Evolutionary conservation across 257 asterid genomes (phyloP), one percentile per base, ranked within the genome.

Genomic region (Catharanthus roseus): DNA sequence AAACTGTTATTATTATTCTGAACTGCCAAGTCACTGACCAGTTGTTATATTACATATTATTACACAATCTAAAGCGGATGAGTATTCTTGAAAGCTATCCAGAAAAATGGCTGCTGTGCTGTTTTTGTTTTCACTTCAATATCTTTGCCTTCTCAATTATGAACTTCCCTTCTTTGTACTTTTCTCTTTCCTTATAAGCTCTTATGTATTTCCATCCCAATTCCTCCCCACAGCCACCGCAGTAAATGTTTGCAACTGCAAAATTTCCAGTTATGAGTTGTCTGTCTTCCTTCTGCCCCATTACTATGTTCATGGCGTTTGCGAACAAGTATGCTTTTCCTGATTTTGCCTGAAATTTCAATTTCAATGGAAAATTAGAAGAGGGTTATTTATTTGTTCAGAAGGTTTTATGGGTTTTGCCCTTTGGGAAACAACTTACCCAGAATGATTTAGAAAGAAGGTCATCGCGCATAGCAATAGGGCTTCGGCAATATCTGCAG

Each of bases 401-500:
- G 15, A 7, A n/a, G 31, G n/a, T 54, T 6, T 9, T 2, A 6
- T 36, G 16, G 50, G 9, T 38, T 49, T 63, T 45, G 23, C 70
- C 9, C 16, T 66, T 3, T 47, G 0, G 26, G 65, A 4, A 39
- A 19, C 3, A 18, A 61, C 67, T 72, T 24, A 88, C 95, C 85
- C 13, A 1, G 33, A 64, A 83, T 0, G 29, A 1, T 68, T 84
- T 86, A 62, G 95, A 86, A 49, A 81, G 70, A 49, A 88, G 86
- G 72, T 88, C 86, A 4, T 56, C 78, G 10, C 74, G 74, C 16
- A 77, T 73, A 10, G 88, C 88, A 74, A 86, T n/a, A 26, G 91
- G 87, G 31, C 62, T 86, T 72, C 81, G 80, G 82, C 95, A 88
- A 6, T 23, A 75, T 68, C 78, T 83, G 87, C 91, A 88, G 79